Base-by-base conservation (phyloP, 345 rosid genomes). In the Bruguiera gymnorhiza region DNA sequence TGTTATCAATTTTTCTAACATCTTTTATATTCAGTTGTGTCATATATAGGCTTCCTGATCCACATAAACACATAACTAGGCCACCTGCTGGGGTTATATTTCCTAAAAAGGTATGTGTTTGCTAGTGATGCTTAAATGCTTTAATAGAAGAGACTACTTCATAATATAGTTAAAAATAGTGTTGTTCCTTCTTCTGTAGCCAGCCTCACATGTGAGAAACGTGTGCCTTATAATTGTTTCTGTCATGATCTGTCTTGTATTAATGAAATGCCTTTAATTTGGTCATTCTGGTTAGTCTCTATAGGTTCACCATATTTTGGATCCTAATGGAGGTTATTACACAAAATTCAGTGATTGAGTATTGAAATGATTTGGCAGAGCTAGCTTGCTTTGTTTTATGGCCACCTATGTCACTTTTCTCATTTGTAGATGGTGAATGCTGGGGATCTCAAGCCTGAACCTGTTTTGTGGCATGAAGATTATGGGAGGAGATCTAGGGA, bases 391-490 rank as follows among this genome's bases (percentile, higher is more conserved):
- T 21, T 10, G 51, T 65, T 48, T 50, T 58, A 78, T 11, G 52
- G 5, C 58, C 21, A 13, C 48, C 20, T 15, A 71, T 37, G 59
- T 56, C 37, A 70, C 23, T 43, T 43, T 29, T 5, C 67, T 31
- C 48, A 59, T 60, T 73, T 75, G 55, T 87, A 94, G 98, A 81
- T 70, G 31, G 87, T 95, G 66, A 70, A 79, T 37, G 53, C 53
- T 8, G 83, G 80, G 67, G 96, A 92, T 83, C 36, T 90, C 76
- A 85, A 89, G 79, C 81, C 84, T 69, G 85, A 53, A 43, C 83
- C 88, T 73, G 74, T 64, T 67, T 71, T 95, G 70, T 95, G 99
- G 99, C 99, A 92, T 76, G 97, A 90, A 77, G 94, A 90, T 68
- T 71, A 78, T 73, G 66, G 84, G 70, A 80, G 85, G 80, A 83